Conservation (phyloP, 208 protist species). For the Trypanosoma mega region DNA sequence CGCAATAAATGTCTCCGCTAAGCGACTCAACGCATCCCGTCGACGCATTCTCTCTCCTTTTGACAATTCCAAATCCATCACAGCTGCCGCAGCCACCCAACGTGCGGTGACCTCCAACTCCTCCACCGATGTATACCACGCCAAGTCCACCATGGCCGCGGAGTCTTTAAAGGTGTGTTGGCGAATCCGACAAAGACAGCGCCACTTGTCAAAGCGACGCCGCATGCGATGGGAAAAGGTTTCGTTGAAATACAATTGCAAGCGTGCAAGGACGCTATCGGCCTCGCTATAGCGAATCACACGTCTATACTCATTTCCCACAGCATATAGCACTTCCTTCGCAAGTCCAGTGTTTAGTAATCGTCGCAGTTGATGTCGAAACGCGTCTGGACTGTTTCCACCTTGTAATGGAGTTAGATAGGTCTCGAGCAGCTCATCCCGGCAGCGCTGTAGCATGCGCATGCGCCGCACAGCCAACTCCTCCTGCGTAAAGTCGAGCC, state of each 20-base stretch:
- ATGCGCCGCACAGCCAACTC: constrained; percentile 65
- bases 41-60: constrained; percentile 34
- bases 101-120: constrained; percentile 77
- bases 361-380: constrained; percentile 41
- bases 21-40: constrained; percentile 48
- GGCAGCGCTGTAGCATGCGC: constrained; percentile 58
- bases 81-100: constrained; percentile 41
- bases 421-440: constrained; percentile 58
- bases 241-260: constrained; percentile 26
- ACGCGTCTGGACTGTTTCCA: constrained; percentile 18
- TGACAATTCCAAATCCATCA: constrained; percentile 50
- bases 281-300: constrained; percentile 51
- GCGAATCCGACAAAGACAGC: constrained; percentile 46
- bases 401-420: constrained; percentile 36
- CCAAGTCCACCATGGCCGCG: constrained; percentile 75
- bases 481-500: constrained; percentile 72
- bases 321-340: constrained; percentile 67
- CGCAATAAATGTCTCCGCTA: constrained; percentile 57
- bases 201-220: constrained; percentile 33
- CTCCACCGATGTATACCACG: constrained; percentile 69
- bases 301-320: constrained; percentile 72
- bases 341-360: constrained; percentile 64
- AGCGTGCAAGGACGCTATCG: constrained; percentile 16
- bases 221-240: constrained; percentile 46
- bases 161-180: constrained; percentile 69